A percentile compares a stretch with the other conserved stretches of the same genome.
Conservation (phyloP, 2,329 filamentous ascomycete genomes). For the Apiospora saccharicola region DNA sequence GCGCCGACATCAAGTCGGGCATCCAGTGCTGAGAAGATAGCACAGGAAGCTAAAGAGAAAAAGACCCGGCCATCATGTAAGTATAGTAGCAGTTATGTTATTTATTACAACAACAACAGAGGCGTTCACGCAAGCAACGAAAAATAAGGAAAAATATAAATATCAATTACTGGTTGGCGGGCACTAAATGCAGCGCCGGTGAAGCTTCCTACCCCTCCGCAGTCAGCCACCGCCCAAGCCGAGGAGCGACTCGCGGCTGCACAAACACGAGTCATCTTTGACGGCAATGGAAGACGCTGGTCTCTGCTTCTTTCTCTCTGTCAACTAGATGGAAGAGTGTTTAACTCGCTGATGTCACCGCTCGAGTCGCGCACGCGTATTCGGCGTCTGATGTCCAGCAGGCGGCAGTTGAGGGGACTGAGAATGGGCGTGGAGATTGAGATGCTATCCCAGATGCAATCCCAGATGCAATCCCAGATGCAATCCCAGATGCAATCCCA, state of each 20-base stretch:
- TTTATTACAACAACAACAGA: neutral
- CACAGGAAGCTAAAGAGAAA: neutral
- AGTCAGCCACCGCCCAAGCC: neutral
- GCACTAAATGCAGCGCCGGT: neutral
- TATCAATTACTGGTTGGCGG: neutral
- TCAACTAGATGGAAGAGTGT: neutral
- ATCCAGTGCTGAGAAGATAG: neutral
- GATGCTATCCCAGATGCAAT: neutral
- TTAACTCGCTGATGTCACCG: neutral
- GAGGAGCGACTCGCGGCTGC: neutral
- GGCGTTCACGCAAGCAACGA: neutral
- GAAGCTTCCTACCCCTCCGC: neutral
- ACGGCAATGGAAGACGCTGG: neutral
- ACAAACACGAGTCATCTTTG: neutral
- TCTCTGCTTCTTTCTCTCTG: neutral
- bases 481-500: neutral
- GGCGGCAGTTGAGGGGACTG: neutral
- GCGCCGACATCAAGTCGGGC: neutral
- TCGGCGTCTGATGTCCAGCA: neutral
- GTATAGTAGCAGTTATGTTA: neutral
- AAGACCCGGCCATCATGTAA: neutral
- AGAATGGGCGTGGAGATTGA: neutral
- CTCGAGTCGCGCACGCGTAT: neutral
- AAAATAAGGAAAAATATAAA: neutral
- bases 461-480: neutral